Conservation (phyloP, 139 green algal genomes). For the Zygnema circumcarinatum region DNA sequence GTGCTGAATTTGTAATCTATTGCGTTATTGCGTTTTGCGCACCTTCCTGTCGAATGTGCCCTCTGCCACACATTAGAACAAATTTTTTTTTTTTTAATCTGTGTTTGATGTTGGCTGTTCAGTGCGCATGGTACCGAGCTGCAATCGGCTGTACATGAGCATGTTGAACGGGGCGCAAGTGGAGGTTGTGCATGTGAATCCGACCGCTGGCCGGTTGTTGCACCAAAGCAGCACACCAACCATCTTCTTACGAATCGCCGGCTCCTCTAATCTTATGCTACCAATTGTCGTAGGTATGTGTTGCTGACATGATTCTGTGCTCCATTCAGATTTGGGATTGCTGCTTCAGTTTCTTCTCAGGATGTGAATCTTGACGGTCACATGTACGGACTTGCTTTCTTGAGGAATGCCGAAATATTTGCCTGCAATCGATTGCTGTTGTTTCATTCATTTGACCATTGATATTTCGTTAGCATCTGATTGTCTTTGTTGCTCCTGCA, state of each 20-base stretch:
- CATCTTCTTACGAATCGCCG: slow-evolving; percentile 48
- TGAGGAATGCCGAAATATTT: no score
- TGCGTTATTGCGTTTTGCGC: background rate
- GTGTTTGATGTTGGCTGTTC: slow-evolving; percentile 10
- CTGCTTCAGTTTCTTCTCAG: no score
- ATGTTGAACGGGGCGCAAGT: slow-evolving; percentile 46
- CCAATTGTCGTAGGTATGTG: slow-evolving; percentile 58
- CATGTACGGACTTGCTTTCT: no score
- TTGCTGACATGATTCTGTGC: background rate
- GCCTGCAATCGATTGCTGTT: no score
- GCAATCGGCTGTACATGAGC: slow-evolving; percentile 28
- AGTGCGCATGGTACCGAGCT: slow-evolving; percentile 24
- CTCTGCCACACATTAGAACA: no score
- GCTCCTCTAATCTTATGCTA: slow-evolving; percentile 42
- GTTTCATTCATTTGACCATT: no score
- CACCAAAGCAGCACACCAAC: slow-evolving; percentile 54
- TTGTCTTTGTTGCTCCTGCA: background rate
- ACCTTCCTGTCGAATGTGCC: background rate
- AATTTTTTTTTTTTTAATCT: background rate
- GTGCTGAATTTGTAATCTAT: background rate
- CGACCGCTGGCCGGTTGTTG: slow-evolving; percentile 40
- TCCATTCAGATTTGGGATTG: no score
- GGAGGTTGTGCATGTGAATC: slow-evolving; percentile 55
- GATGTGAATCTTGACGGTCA: no score
- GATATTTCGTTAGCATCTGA: no score